Conservation (phyloP, 495 filamentous ascomycete genomes). For the Monascus purpureus region DNA sequence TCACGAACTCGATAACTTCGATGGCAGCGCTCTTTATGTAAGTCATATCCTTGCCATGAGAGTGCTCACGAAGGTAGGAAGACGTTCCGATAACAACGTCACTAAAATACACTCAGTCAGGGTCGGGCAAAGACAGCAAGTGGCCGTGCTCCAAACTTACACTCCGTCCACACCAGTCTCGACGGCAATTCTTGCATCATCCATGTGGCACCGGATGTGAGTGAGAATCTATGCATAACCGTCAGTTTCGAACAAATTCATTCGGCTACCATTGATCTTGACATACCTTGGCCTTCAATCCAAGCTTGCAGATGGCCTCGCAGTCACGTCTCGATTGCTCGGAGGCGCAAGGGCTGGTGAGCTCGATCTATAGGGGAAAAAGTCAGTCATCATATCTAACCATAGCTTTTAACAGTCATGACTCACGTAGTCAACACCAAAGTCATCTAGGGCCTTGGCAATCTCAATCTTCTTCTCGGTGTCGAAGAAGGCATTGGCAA, state of each 20-base stretch:
- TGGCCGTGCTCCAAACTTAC: conserved; percentile 18
- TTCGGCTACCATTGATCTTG: no score
- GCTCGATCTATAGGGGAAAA: conserved; percentile 43
- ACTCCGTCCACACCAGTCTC: conserved; percentile 69
- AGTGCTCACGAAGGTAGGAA: conserved; percentile 81
- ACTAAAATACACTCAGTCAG: conserved; percentile 12
- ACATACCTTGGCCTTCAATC: conserved; percentile 60
- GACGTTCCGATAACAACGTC: conserved; percentile 94
- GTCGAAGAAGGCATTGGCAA: conserved; percentile 88
- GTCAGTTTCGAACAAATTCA: no score
- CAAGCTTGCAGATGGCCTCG: conserved; percentile 84
- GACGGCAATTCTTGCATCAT: conserved; percentile 78
- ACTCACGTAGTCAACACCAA: conserved; percentile 82
- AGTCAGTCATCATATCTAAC: conserved; percentile 9
- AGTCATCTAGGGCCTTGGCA: conserved; percentile 57
- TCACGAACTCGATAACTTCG: conserved; percentile 89
- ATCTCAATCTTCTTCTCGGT: conserved; percentile 85
- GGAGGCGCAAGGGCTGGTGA: conserved; percentile 68
- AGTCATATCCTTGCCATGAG: conserved; percentile 87
- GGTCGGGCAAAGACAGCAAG: neutral
- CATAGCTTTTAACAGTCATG: conserved; percentile 10
- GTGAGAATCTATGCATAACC: conserved; percentile 41
- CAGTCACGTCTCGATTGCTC: conserved; percentile 72
- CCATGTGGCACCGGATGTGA: conserved; percentile 90
- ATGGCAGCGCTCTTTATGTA: conserved; percentile 84